Evolutionary conservation across 2,329 filamentous ascomycete species (phyloP), one percentile per base, ranked within the genome.

Genomic region (Colletotrichum musicola): DNA sequence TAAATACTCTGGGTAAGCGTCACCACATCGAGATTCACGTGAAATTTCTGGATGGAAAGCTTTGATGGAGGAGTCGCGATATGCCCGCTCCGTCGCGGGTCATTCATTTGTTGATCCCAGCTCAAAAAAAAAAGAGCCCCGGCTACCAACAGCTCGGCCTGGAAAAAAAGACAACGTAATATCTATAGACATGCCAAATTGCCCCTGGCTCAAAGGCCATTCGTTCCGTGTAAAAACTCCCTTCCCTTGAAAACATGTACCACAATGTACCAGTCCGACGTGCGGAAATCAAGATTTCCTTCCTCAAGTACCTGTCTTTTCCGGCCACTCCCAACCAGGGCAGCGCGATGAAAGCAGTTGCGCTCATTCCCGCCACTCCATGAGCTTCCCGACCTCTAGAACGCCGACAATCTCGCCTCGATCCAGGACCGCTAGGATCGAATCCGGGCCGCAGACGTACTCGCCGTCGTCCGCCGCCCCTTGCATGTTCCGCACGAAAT

Each of bases 371-470:
- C 59, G 62, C 67, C 68, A 69, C 55, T 68, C 71, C 20, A 82
- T 66, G 6, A 84, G 72, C 59, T 77, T 76, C 50, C 78, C 82
- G 10, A 84, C 82, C 74, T 89, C 86, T 50, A 88, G 68, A 44
- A 88, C 81, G 7, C 86, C 86, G 6, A 83, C 76, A 30, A 86
- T 79, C 59, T 83, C 80, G 0, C 81, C 82, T 13, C 79, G 76
- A 4, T 84, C 81, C 50, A 85, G 76, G 4, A 86, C 79, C 0
- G 82, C 85, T 1, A 88, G 72, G 12, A 89, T 78, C 0, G 82
- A 82, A 59, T 84, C 81, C 44, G 82, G 77, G 6, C 75, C 70
- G 27, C 73, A 73, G 57, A 78, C 75, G 44, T 78, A 77, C 46
- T 79, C 76, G 18, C 74, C 76, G 10, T 76, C 75, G 12, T 74